These are phyloP conservation scores for Wallacemonas rigidus DNA, from an alignment of 208 protist genomes.

Conservation along the genomic window DNA sequence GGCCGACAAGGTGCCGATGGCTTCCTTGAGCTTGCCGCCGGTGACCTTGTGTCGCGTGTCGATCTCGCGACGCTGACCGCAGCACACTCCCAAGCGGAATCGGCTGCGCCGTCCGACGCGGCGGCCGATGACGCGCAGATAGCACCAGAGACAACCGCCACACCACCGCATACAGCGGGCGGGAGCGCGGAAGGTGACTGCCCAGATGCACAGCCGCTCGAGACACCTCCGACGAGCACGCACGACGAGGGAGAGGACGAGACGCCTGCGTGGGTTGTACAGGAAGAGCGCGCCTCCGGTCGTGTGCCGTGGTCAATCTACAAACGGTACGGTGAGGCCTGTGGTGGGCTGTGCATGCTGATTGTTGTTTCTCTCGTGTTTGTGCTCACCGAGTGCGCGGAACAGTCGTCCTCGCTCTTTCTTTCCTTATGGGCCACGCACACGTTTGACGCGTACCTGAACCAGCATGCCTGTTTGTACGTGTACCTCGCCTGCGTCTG, in stretches of 20 bases:
- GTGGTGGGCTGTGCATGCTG: constrained; percentile 39
- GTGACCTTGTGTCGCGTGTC: background rate
- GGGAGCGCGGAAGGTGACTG: too few relatives aligned
- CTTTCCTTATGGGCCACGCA: constrained; percentile 66
- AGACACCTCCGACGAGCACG: background rate
- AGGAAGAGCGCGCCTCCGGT: constrained; percentile 49
- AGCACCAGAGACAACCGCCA: too few relatives aligned
- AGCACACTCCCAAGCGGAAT: background rate
- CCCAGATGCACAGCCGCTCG: too few relatives aligned
- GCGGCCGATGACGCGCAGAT: too few relatives aligned
- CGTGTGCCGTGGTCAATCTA: constrained; percentile 56
- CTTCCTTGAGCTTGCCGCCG: constrained; percentile 7
- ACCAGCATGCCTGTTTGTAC: constrained; percentile 16
- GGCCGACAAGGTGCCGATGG: constrained; percentile 6
- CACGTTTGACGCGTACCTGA: constrained; percentile 2
- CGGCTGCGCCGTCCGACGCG: background rate
- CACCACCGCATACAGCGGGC: too few relatives aligned
- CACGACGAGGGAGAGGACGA: background rate
- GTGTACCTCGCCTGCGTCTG: constrained; percentile 31
- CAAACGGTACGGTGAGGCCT: constrained; percentile 45
- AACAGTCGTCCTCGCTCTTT: constrained; percentile 40
- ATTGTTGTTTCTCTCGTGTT: constrained; percentile 37
- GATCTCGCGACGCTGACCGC: background rate
- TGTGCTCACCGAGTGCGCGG: constrained; percentile 39
- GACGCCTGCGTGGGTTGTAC: constrained; percentile 21